Base-by-base conservation (phyloP, 441 rosid species). In the Populus trichocarpa region DNA sequence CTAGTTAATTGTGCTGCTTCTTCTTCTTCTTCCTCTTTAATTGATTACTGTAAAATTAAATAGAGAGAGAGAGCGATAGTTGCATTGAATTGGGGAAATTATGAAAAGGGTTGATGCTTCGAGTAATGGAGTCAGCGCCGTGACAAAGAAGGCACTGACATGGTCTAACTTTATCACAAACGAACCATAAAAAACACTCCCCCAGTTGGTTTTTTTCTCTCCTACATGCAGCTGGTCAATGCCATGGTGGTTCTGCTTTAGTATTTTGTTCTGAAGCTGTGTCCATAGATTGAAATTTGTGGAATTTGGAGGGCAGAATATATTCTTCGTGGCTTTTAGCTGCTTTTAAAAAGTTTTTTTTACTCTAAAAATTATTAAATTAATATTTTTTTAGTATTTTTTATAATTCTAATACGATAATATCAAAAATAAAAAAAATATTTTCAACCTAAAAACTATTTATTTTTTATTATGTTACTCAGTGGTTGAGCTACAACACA, bases 121-220 rank as follows among this genome's bases (percentile, higher is more conserved):
- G 42, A 79, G 71, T 35, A 70, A 11, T 36, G 79, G 22, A 40
- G 73, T n/a, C 36, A 18, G 23, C 76, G 72, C 83, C 77, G 77
- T 77, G 74, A 53, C 42, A 22, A 32, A 1, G 59, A 76, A 33
- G 32, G 68, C 46, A 46, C 72, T 75, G 42, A 28, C 26, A 30
- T 67, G 20, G 50, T 25, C 71, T 40, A n/a, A 59, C 67, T 57
- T 72, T 32, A 26, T 9, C 13, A 59, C 14, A 20, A 8, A 16
- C 36, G 36, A 6, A 33, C 36, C 36, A 33, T 33, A 33, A 33
- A 6, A 73, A 73, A 33, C 14, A 73, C 18, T 20, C 13, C 23
- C 36, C 59, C 76, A 76, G 74, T 63, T 79, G 40, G 81, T 5
- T 5, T 33, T 33, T 33, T 33, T 33, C 5, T 28, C 30, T 28